A percentile compares a stretch with the other conserved stretches of the same genome.
Evolutionary conservation across 768 basidiomycete species (phyloP).

Genomic region (Amanita jacksonii): DNA sequence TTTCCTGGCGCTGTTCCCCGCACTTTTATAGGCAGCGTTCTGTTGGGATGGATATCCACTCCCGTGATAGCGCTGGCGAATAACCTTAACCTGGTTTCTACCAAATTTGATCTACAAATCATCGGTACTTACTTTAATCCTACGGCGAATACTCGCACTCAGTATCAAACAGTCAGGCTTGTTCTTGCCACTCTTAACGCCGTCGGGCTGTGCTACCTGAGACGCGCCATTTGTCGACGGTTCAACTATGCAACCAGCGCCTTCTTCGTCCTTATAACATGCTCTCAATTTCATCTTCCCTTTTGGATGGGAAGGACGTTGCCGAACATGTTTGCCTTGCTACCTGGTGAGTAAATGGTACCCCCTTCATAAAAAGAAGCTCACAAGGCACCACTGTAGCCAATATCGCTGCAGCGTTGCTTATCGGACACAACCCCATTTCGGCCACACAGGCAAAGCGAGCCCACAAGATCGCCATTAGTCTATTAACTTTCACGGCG

Average conservation of each 20-base stretch:
- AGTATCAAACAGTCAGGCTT: slow-evolving; percentile 49
- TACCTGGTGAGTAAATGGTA: slow-evolving; percentile 51
- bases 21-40: slow-evolving; percentile 71
- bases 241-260: slow-evolving; percentile 52
- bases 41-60: slow-evolving; percentile 49
- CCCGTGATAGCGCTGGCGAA: slow-evolving; percentile 38
- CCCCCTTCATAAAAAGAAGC: not conserved
- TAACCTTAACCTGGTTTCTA: slow-evolving; percentile 30
- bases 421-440: slow-evolving; percentile 18
- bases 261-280: slow-evolving; percentile 59
- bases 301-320: slow-evolving; percentile 93
- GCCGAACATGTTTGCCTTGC: slow-evolving; percentile 88
- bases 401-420: slow-evolving; percentile 1
- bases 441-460: slow-evolving; percentile 25
- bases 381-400: slow-evolving; percentile 4
- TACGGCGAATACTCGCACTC: not conserved
- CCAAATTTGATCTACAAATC: slow-evolving; percentile 65
- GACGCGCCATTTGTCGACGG: slow-evolving; percentile 48
- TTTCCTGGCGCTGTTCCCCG: slow-evolving; percentile 89
- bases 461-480: slow-evolving; percentile 34
- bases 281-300: slow-evolving; percentile 82
- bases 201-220: slow-evolving; percentile 49
- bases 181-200: slow-evolving; percentile 61
- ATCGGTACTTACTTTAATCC: slow-evolving; percentile 36
- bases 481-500: slow-evolving; percentile 54